Evolutionary conservation across 345 rosid genomes (phyloP), one percentile per base, ranked within the genome.

Genomic region (Mallotus nudiflorus): DNA sequence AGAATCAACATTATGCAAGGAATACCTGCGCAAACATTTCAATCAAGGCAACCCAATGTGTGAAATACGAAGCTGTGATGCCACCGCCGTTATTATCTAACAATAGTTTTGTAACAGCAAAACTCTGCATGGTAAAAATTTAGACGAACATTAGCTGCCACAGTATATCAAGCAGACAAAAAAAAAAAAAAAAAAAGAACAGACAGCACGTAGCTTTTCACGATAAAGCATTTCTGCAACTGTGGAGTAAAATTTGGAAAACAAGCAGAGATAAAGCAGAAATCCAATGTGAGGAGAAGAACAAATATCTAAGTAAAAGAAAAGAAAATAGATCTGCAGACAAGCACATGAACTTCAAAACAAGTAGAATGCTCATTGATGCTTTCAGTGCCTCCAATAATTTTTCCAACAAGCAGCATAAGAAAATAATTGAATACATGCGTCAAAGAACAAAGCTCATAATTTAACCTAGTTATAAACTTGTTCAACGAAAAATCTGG

Each of bases 11-110:
- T 29, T n/a, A 64, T 19, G 31, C 15, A 45, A 60, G 50, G 58
- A 55, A 74, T 75, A 95, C 99, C 99, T 89, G 91, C 35, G 89
- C 77, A 82, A 87, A 95, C 53, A 89, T 86, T 76, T 95, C 86
- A 67, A 83, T 87, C 73, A 90, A n/a, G 70, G 84, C 86, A 84
- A 93, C 89, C 97, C 99, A 92, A 73, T 95, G 91, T 57, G 82
- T 88, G 83, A 89, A 84, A 78, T 76, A 87, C 65, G 97, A 86
- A 70, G 71, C 80, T 71, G 75, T 57, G 70, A 82, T 58, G 62
- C 59, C 77, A 67, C 64, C 77, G 73, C 82, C 93, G 75, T 70
- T 76, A 56, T 75, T 72, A 68, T 86, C 97, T 55, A 86, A 79
- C 81, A 88, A 68, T 44, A 72, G 77, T 80, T 83, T 90, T 24